Base-by-base conservation (phyloP, 306 rosid species). In the Prosopis cineraria region DNA sequence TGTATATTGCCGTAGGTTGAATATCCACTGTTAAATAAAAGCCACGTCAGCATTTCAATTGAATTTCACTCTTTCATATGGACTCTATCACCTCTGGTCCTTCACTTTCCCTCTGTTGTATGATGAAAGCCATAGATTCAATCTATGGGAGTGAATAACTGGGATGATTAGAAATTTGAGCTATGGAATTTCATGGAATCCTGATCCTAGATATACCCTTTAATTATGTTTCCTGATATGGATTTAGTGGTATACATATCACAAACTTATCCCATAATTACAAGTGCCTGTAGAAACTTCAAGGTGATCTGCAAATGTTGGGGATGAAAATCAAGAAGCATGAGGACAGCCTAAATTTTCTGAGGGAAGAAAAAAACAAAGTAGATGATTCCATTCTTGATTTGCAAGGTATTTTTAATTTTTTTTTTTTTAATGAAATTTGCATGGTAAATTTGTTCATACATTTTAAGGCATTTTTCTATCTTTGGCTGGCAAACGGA, bases 371-470 rank as follows among this genome's bases (percentile, higher is more conserved):
- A 81, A 91, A 66, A 58, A 81, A 31, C 81, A 90, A 93, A 80
- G 77, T 91, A 22, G 94, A 95, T 0, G 91, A 91, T n/a, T 72
- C 89, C 73, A 88, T 93, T 83, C 82, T 86, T 60, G 87, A 93
- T 81, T 72, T 89, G 87, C 90, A 91, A 90, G 98, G 99, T 95
- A 93, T 33, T 16, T n/a, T n/a, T n/a, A n/a, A n/a, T n/a, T n/a
- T n/a, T n/a, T n/a, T 17, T 47, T 45, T 45, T 3, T 3, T 4
- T 16, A 47, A 17, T 47, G 22, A 47, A 87, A 93, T 81, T 73
- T 90, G 86, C 90, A 90, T 88, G 97, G 98, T 94, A 92, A 44
- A 29, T 70, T 72, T 68, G 37, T 56, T 36, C 10, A 45, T 75
- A 53, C 62, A 19, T 82, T 66, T 40, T 11, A 71, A 55, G 58